A percentile compares a stretch with the other conserved stretches of the same genome.
Evolutionary conservation across 192 early-diverging fungal genomes (phyloP).

Genomic region (Lobosporangium transversale): DNA sequence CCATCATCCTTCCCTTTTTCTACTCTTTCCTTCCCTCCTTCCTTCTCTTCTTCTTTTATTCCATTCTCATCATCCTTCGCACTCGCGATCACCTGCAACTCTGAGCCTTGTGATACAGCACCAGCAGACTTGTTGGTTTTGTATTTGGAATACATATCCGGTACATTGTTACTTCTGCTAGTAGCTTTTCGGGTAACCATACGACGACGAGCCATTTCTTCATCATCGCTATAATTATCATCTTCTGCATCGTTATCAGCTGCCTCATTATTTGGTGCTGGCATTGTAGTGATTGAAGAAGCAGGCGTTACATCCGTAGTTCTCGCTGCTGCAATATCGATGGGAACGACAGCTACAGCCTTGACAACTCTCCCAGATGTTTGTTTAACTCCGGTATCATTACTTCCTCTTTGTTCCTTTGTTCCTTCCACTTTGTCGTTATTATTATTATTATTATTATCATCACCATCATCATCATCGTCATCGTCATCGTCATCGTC

Average conservation of each 20-base stretch:
- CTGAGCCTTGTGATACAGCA: neutral
- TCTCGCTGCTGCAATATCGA: no score
- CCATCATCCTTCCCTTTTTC: slow-evolving; percentile 1
- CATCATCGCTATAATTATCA: slow-evolving; percentile 6
- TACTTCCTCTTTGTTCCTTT: neutral
- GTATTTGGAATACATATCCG: slow-evolving; percentile 48
- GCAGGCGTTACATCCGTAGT: neutral
- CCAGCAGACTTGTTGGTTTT: slow-evolving; percentile 19
- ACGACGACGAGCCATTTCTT: slow-evolving; percentile 26
- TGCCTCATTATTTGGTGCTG: neutral
- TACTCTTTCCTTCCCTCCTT: neutral
- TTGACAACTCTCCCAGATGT: neutral
- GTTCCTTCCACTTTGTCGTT: neutral
- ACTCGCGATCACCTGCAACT: neutral
- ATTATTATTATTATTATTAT: slow-evolving; percentile 28
- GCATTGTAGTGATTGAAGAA: neutral
- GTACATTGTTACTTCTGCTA: slow-evolving; percentile 30
- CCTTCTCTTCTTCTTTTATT: neutral
- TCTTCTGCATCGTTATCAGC: neutral
- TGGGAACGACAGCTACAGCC: neutral
- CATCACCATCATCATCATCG: slow-evolving; percentile 16
- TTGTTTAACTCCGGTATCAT: neutral
- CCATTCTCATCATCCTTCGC: neutral
- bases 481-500: slow-evolving; percentile 45
- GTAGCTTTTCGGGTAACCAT: slow-evolving; percentile 6